Evolutionary conservation across 805 yeast species (phyloP).

Genomic region (Schwanniomyces sp.): DNA sequence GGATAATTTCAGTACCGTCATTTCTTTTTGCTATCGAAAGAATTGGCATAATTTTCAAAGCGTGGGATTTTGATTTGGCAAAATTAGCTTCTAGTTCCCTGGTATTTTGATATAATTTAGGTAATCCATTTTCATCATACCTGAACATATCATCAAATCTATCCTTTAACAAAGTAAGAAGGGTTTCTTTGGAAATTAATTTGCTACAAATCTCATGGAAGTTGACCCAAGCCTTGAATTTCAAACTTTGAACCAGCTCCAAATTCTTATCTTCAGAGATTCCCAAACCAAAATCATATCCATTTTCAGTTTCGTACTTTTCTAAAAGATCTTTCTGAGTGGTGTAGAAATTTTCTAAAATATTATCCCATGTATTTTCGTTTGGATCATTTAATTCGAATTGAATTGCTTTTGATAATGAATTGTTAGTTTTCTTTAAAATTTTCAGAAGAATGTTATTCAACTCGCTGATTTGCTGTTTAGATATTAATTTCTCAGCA

Average conservation of each 20-base stretch:
- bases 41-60: constrained; percentile 59
- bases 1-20: constrained; percentile 57
- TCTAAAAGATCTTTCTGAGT: constrained; percentile 6
- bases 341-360: constrained; percentile 43
- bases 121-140: constrained; percentile 80
- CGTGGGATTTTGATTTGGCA: constrained; percentile 54
- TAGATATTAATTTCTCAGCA: constrained; percentile 37
- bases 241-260: constrained; percentile 42
- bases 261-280: constrained; percentile 43
- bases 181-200: constrained; percentile 62
- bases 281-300: constrained; percentile 69
- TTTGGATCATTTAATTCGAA: constrained; percentile 51
- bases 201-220: constrained; percentile 61
- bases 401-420: constrained; percentile 52
- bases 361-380: constrained; percentile 59
- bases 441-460: constrained; percentile 32
- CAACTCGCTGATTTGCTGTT: constrained; percentile 37
- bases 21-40: constrained; percentile 54
- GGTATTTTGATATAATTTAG: constrained; percentile 75
- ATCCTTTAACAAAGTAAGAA: constrained; percentile 67
- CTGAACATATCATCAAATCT: constrained; percentile 80
- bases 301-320: constrained; percentile 14
- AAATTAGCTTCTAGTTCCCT: constrained; percentile 70
- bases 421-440: constrained; percentile 45
- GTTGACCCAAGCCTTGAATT: constrained; percentile 61